phyloP scores from a whole-genome alignment of 164 flowering plant species.

The Taxillus chinensis region DNA sequence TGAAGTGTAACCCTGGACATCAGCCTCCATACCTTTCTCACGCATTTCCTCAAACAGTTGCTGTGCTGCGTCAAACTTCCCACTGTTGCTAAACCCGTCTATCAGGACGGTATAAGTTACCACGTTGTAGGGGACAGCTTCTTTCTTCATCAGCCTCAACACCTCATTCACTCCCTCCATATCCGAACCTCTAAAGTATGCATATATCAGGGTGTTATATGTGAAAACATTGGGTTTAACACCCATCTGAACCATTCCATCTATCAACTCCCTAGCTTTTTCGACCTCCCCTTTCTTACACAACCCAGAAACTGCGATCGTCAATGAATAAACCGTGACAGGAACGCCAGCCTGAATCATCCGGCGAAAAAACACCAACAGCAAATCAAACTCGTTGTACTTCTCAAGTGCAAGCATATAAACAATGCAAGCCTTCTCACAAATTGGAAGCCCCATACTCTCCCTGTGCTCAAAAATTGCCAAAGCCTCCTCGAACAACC shows the following conservation, averaged over 20 bases:
- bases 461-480: not conserved
- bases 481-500: not conserved
- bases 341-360: not conserved
- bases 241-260: not conserved
- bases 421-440: not conserved
- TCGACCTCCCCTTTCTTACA: not conserved
- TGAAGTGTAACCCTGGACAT: not conserved
- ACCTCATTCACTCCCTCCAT: not conserved
- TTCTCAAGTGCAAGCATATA: not conserved
- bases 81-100: not conserved
- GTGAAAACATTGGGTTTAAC: not conserved
- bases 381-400: not conserved
- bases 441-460: not conserved
- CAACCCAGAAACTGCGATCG: not conserved
- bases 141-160: not conserved
- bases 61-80: not conserved
- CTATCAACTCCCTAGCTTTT: not conserved
- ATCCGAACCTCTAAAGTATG: not conserved
- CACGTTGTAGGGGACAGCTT: not conserved
- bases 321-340: not conserved
- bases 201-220: not conserved
- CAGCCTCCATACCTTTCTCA: not conserved
- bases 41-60: slow-evolving; percentile 1
- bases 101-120: not conserved
- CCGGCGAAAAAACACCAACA: not conserved